A percentile compares a stretch with the other conserved stretches of the same genome.
These are phyloP conservation scores for Mollisia scopiformis DNA, from an alignment of 2,329 filamentous ascomycete species.

Conservation along the genomic window DNA sequence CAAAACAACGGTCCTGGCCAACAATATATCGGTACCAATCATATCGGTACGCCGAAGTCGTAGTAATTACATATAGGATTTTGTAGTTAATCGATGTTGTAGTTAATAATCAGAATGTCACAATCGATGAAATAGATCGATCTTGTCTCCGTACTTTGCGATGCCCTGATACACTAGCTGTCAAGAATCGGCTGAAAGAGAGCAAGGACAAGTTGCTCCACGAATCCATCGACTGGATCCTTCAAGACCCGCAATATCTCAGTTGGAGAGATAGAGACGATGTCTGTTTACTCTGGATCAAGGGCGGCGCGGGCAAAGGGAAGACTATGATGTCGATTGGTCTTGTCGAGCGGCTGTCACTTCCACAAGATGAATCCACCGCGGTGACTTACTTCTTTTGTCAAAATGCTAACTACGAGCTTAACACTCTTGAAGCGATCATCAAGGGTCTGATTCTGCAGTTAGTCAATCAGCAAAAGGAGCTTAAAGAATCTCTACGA, in stretches of 20 bases:
- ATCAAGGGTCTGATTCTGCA: constrained; percentile 47
- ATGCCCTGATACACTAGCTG: constrained; percentile 20
- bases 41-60: background rate
- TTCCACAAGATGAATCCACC: background rate
- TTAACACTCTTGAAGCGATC: constrained; percentile 44
- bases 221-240: constrained; percentile 27
- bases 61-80: background rate
- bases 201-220: constrained; percentile 22
- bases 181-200: constrained; percentile 25
- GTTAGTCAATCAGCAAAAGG: constrained; percentile 33
- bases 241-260: constrained; percentile 30
- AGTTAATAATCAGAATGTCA: background rate
- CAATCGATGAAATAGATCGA: constrained; percentile 9
- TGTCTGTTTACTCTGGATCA: constrained; percentile 39
- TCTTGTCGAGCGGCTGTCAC: constrained; percentile 19
- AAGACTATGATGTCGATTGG: constrained; percentile 41
- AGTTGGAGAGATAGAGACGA: constrained; percentile 26
- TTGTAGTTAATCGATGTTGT: background rate
- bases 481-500: constrained; percentile 11
- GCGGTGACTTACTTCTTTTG: constrained; percentile 43
- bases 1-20: background rate
- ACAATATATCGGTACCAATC: background rate
- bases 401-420: constrained; percentile 40
- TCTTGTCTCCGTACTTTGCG: constrained; percentile 21
- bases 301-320: constrained; percentile 41